These are phyloP conservation scores for Pseudogymnoascus sp. DNA, from an alignment of 2,329 filamentous ascomycete species.

Conservation along the genomic window DNA sequence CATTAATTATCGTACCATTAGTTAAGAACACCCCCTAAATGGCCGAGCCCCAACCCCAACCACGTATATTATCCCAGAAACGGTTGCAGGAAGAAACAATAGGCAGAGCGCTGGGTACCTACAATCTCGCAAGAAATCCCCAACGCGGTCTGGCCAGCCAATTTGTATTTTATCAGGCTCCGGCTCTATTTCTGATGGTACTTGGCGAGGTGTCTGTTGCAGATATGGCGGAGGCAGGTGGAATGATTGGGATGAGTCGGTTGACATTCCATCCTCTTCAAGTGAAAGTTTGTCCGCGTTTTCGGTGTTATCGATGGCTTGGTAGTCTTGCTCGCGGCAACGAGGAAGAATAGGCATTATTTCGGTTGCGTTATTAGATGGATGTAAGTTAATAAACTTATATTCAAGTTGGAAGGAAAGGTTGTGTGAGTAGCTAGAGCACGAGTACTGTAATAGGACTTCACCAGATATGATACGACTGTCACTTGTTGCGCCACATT, in stretches of 20 bases:
- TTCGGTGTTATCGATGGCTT: neutral
- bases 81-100: neutral
- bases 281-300: neutral
- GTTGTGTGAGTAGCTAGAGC: neutral
- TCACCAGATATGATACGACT: neutral
- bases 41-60: neutral
- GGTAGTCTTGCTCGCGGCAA: neutral
- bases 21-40: neutral
- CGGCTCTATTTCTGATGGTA: neutral
- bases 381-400: neutral
- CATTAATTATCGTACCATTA: neutral
- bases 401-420: neutral
- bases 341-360: neutral
- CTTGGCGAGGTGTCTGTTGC: neutral
- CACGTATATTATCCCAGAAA: neutral
- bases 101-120: neutral
- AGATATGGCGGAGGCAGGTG: neutral
- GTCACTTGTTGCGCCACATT: neutral
- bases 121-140: neutral
- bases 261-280: neutral
- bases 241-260: neutral
- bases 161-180: neutral
- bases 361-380: neutral
- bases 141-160: neutral
- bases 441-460: neutral